Percentiles rank a stretch among this genome's conserved stretches.
These are phyloP conservation scores for Puccinia hordei DNA, from an alignment of 1,284 basidiomycete species.

Conservation along the genomic window DNA sequence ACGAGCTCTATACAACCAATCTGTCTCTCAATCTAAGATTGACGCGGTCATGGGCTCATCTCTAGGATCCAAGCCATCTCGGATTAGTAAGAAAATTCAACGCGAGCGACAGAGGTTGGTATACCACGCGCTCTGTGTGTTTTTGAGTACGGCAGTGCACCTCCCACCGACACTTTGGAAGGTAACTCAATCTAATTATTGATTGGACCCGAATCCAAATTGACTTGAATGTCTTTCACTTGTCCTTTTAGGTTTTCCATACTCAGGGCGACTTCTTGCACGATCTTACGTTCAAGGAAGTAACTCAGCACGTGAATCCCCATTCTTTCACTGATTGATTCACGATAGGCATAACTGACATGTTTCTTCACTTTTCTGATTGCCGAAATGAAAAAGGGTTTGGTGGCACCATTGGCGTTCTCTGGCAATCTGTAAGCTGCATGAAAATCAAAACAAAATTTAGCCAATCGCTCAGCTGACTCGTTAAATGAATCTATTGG, in stretches of 20 bases:
- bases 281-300: not conserved
- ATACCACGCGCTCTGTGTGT: conserved; percentile 1
- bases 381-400: not conserved
- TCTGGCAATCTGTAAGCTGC: conserved; percentile 2
- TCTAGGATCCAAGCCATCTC: not conserved
- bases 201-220: not conserved
- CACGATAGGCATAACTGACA: not conserved
- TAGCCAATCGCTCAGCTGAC: not conserved
- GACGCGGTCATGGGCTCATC: conserved; percentile 5
- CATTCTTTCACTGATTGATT: not conserved
- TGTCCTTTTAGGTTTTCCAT: not conserved
- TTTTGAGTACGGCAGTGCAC: not conserved
- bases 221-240: not conserved
- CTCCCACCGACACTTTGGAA: not conserved
- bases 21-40: not conserved
- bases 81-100: not conserved
- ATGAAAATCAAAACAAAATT: too few species aligned
- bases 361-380: not conserved
- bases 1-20: conserved; percentile 16
- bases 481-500: not conserved
- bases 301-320: conserved; percentile 1
- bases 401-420: conserved; percentile 3
- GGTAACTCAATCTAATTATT: not conserved
- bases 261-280: not conserved
- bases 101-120: conserved; percentile 16